These are phyloP conservation scores for Sporobolomyces phaffii DNA, from an alignment of 768 basidiomycete genomes.

Conservation along the genomic window DNA sequence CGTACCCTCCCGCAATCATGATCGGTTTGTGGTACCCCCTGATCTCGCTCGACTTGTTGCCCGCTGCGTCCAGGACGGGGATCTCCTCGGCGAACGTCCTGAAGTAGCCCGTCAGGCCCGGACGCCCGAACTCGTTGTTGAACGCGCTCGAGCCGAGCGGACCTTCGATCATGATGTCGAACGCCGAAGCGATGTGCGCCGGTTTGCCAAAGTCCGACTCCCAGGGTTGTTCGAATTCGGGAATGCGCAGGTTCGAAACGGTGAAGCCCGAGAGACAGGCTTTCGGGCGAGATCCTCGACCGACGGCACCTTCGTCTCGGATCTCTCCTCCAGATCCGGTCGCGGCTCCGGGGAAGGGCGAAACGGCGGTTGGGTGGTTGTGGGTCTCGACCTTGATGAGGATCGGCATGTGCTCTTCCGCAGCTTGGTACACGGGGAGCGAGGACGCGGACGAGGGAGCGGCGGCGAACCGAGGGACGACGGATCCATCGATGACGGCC, in stretches of 20 bases:
- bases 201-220: slow-evolving; percentile 90
- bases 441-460: slow-evolving; percentile 39
- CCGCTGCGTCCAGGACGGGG: slow-evolving; percentile 50
- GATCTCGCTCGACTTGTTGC: slow-evolving; percentile 55
- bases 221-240: slow-evolving; percentile 88
- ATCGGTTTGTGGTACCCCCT: slow-evolving; percentile 98
- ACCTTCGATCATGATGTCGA: slow-evolving; percentile 96
- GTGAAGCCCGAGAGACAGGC: slow-evolving; percentile 90
- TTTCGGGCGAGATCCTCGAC: slow-evolving; percentile 90
- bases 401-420: slow-evolving; percentile 70
- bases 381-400: slow-evolving; percentile 98
- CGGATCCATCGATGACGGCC: slow-evolving; percentile 77
- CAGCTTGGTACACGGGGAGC: slow-evolving; percentile 54
- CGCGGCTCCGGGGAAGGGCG: slow-evolving; percentile 96
- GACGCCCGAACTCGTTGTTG: slow-evolving; percentile 97
- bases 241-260: slow-evolving; percentile 86
- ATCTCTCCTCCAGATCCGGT: slow-evolving; percentile 99
- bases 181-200: slow-evolving; percentile 77
- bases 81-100: slow-evolving; percentile 83
- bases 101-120: slow-evolving; percentile 87
- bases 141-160: slow-evolving; percentile 92
- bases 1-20: slow-evolving; percentile 97
- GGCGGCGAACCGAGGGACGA: slow-evolving; percentile 66
- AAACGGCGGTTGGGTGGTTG: slow-evolving; percentile 97
- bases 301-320: slow-evolving; percentile 93